Percentiles rank a stretch among this genome's conserved stretches.
Evolutionary conservation across 495 filamentous ascomycete genomes (phyloP).

Genomic region (Neurospora sp.): DNA sequence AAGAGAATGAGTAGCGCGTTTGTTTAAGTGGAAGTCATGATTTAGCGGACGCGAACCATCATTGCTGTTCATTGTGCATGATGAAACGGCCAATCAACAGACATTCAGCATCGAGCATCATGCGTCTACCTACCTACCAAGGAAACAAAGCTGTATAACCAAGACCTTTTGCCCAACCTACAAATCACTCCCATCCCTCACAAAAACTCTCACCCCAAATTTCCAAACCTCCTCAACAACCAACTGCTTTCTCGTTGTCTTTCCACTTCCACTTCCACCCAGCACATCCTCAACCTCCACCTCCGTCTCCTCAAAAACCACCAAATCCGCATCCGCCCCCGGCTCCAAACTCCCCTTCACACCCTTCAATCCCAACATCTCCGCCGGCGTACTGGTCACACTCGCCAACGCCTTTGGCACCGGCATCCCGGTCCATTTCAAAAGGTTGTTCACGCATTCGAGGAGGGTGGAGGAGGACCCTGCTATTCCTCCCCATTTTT

Average conservation of each 20-base stretch:
- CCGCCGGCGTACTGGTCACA: slow-evolving; percentile 63
- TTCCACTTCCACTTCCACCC: neutral
- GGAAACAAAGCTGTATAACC: neutral
- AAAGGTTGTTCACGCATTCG: slow-evolving; percentile 74
- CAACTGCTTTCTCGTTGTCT: neutral
- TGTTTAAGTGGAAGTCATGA: neutral
- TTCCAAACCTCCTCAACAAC: slow-evolving; percentile 22
- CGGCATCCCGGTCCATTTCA: slow-evolving; percentile 54
- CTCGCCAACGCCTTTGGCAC: slow-evolving; percentile 57
- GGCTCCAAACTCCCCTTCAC: slow-evolving; percentile 57
- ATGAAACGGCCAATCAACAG: neutral
- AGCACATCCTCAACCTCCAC: neutral
- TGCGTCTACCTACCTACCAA: too few relatives aligned
- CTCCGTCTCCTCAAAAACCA: slow-evolving; percentile 50
- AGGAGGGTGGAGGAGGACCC: slow-evolving; percentile 57
- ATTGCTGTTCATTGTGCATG: neutral
- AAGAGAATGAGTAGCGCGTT: too few relatives aligned
- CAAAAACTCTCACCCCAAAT: slow-evolving; percentile 11
- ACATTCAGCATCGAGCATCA: neutral
- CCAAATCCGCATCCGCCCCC: slow-evolving; percentile 71
- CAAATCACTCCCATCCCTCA: neutral
- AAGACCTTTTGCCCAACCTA: neutral
- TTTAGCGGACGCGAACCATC: neutral
- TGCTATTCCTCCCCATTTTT: neutral
- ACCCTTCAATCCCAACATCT: slow-evolving; percentile 56